A percentile compares a stretch with the other conserved stretches of the same genome.
These are phyloP conservation scores for Tolypocladium ophioglossoides DNA, from an alignment of 2,329 filamentous ascomycete species.

Conservation along the genomic window DNA sequence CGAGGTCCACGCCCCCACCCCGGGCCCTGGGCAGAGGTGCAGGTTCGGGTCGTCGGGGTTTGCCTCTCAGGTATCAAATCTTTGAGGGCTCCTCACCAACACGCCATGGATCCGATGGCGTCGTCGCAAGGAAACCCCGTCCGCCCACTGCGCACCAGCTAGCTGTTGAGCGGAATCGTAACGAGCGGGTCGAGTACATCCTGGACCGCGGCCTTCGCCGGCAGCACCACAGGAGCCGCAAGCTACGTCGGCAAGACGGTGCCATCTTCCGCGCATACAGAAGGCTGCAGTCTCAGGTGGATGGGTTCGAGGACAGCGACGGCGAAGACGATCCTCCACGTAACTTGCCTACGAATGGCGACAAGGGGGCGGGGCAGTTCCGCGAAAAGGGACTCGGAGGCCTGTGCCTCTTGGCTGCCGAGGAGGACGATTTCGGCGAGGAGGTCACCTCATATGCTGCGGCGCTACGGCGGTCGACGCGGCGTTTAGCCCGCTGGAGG, in stretches of 20 bases:
- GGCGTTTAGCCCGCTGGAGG: slow-evolving; percentile 63
- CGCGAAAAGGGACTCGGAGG: slow-evolving; percentile 52
- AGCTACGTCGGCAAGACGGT: slow-evolving; percentile 52
- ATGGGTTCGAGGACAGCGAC: slow-evolving; percentile 53
- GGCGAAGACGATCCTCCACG: slow-evolving; percentile 36
- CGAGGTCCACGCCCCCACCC: slow-evolving; percentile 31
- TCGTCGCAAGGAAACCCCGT: slow-evolving; percentile 53
- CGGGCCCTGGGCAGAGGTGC: slow-evolving; percentile 15
- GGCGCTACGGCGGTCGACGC: slow-evolving; percentile 49
- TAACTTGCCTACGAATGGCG: slow-evolving; percentile 17
- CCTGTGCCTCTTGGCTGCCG: slow-evolving; percentile 47
- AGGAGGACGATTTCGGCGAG: slow-evolving; percentile 68
- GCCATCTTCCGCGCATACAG: slow-evolving; percentile 56
- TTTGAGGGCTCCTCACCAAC: slow-evolving; percentile 52
- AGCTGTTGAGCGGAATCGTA: slow-evolving; percentile 68
- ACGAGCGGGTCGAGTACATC: slow-evolving; percentile 71
- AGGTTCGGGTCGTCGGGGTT: slow-evolving; percentile 10
- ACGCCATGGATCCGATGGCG: slow-evolving; percentile 41
- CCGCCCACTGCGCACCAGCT: slow-evolving; percentile 75
- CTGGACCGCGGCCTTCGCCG: slow-evolving; percentile 63
- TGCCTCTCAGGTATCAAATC: slow-evolving; percentile 46
- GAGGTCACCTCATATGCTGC: slow-evolving; percentile 58
- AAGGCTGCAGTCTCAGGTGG: slow-evolving; percentile 45
- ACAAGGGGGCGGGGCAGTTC: slow-evolving; percentile 28
- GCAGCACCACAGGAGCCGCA: slow-evolving; percentile 53